phyloP scores from a whole-genome alignment of 208 protist species.

The Trichomonas gallinae region DNA sequence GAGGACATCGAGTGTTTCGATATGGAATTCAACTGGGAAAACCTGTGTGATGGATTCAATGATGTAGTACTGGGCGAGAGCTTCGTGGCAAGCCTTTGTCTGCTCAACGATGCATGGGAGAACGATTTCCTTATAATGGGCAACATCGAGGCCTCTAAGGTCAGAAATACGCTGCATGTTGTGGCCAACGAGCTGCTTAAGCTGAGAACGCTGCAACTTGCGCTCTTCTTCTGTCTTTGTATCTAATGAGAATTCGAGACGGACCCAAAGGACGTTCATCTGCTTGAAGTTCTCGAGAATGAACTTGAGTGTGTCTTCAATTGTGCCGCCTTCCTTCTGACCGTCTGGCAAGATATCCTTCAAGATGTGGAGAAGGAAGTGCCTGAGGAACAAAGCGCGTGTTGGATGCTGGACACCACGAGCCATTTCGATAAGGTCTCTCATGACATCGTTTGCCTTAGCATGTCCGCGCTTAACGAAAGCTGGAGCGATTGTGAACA shows the following conservation, averaged over 20 bases:
- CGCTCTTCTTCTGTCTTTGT: slow-evolving; percentile 33
- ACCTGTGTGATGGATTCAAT: slow-evolving; percentile 24
- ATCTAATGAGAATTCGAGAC: slow-evolving; percentile 76
- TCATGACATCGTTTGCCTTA: slow-evolving; percentile 69
- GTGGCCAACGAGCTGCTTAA: slow-evolving; percentile 83
- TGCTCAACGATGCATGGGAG: slow-evolving; percentile 44
- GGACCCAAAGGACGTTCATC: slow-evolving; percentile 95
- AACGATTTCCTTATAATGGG: slow-evolving; percentile 58
- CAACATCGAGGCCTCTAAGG: slow-evolving; percentile 62
- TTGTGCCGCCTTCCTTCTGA: slow-evolving; percentile 49
- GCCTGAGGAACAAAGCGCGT: slow-evolving; percentile 85
- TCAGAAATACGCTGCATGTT: slow-evolving; percentile 83
- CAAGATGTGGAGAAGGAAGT: slow-evolving; percentile 69
- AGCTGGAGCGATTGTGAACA: slow-evolving; percentile 77
- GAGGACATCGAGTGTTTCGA: background rate
- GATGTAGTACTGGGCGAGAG: slow-evolving; percentile 62
- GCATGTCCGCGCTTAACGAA: slow-evolving; percentile 63
- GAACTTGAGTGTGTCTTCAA: slow-evolving; percentile 73
- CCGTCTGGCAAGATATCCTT: slow-evolving; percentile 85
- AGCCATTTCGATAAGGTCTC: slow-evolving; percentile 94
- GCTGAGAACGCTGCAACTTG: slow-evolving; percentile 74
- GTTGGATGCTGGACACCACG: slow-evolving; percentile 96
- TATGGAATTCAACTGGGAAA: slow-evolving; percentile 8
- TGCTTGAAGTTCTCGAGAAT: slow-evolving; percentile 90
- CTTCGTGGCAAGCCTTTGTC: slow-evolving; percentile 75